Evolutionary conservation across 2,329 filamentous ascomycete genomes (phyloP).

Genomic region (Diaporthe batatas): DNA sequence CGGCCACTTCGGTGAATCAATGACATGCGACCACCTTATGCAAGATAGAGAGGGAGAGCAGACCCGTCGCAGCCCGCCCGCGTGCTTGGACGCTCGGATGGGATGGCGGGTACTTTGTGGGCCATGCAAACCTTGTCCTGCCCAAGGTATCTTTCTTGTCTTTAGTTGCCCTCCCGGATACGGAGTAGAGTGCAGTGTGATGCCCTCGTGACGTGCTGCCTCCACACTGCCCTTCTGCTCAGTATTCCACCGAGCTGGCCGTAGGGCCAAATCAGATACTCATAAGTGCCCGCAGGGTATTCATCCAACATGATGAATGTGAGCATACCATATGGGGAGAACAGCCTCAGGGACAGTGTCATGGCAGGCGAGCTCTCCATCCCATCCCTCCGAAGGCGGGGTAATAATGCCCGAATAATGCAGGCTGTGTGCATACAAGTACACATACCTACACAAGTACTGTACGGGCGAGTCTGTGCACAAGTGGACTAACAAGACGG

Average conservation of each 20-base stretch:
- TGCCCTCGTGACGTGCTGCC: slow-evolving; percentile 9
- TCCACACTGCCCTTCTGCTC: not conserved
- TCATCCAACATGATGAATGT: accelerated
- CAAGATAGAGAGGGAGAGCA: not conserved
- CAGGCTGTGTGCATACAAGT: slow-evolving; percentile 17
- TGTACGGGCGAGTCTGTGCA: not conserved
- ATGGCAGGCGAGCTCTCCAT: not conserved
- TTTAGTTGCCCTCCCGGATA: not conserved
- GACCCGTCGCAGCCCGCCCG: no score
- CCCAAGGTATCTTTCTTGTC: not conserved
- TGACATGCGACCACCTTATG: slow-evolving; percentile 31
- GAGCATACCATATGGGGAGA: not conserved
- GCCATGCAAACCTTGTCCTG: slow-evolving; percentile 13
- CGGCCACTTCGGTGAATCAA: slow-evolving; percentile 26
- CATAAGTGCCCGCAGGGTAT: no score
- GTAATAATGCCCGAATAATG: not conserved
- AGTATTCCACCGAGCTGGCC: not conserved
- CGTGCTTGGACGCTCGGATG: slow-evolving; percentile 19
- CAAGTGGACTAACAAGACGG: no score
- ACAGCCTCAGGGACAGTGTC: not conserved
- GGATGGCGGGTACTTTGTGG: slow-evolving; percentile 3
- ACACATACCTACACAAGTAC: not conserved
- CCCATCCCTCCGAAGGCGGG: slow-evolving; percentile 2
- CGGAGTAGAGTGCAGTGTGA: not conserved
- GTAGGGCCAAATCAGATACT: not conserved